Conservation (phyloP, 805 yeast species). For the Kuraishia capsulata region DNA sequence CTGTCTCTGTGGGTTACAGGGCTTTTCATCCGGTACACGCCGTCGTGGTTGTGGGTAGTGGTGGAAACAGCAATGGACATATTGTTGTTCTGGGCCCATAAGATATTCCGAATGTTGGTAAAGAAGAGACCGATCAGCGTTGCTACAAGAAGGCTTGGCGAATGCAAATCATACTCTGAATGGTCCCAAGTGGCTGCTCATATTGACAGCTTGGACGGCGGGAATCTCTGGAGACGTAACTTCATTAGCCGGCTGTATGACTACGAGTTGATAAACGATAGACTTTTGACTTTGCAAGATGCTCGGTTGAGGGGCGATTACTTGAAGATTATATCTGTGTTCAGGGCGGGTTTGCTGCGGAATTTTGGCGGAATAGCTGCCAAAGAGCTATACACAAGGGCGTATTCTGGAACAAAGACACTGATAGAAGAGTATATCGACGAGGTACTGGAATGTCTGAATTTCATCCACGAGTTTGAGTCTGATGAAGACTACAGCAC, state of each 20-base stretch:
- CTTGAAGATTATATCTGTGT: slow-evolving; percentile 47
- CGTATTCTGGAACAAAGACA: slow-evolving; percentile 82
- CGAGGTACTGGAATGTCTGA: slow-evolving; percentile 65
- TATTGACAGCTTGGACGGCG: slow-evolving; percentile 43
- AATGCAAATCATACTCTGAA: slow-evolving; percentile 52
- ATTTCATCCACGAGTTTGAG: slow-evolving; percentile 41
- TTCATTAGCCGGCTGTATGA: slow-evolving; percentile 78
- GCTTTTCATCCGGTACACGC: background rate
- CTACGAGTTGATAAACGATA: slow-evolving; percentile 68
- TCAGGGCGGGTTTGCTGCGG: slow-evolving; percentile 77
- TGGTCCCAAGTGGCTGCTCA: slow-evolving; percentile 52
- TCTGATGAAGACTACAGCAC: slow-evolving; percentile 14
- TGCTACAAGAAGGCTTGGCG: slow-evolving; percentile 37
- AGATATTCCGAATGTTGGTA: slow-evolving; percentile 24
- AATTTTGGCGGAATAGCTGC: slow-evolving; percentile 90
- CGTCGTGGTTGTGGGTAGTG: slow-evolving; percentile 12
- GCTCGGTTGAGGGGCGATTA: slow-evolving; percentile 57
- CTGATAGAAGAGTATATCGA: slow-evolving; percentile 80
- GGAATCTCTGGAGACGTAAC: slow-evolving; percentile 70
- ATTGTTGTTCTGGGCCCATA: slow-evolving; percentile 35
- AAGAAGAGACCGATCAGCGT: slow-evolving; percentile 36
- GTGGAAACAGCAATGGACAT: slow-evolving; percentile 31
- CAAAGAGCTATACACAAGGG: slow-evolving; percentile 66
- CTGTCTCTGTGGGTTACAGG: background rate
- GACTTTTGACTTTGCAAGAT: slow-evolving; percentile 50